These are phyloP conservation scores for Hymenochaete sp. DNA, from an alignment of 1,284 basidiomycete genomes.

Conservation along the genomic window DNA sequence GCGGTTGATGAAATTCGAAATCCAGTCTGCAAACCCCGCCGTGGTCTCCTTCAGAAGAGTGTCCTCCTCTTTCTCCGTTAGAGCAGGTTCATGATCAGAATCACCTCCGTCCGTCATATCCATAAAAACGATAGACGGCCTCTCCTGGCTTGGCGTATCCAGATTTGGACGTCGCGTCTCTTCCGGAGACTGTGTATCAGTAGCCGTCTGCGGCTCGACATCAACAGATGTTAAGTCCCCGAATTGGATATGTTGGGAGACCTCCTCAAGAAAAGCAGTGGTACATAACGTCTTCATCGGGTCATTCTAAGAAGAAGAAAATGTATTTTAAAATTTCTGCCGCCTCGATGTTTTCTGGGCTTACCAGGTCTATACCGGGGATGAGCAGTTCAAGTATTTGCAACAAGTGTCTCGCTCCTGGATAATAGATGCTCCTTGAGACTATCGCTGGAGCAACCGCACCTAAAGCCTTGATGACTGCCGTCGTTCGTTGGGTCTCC, in stretches of 20 bases:
- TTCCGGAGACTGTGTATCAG: conserved; percentile 14
- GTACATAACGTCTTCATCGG: conserved; percentile 48
- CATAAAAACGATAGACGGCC: conserved; percentile 7
- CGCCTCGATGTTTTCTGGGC: conserved; percentile 64
- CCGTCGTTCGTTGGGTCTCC: conserved; percentile 81
- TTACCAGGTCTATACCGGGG: conserved; percentile 74
- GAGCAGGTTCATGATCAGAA: conserved; percentile 28
- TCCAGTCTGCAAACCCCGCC: conserved; percentile 68
- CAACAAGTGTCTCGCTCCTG: conserved; percentile 75
- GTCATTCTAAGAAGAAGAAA: not conserved
- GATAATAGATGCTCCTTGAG: conserved; percentile 67
- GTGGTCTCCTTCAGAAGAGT: conserved; percentile 54
- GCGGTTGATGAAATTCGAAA: conserved; percentile 72
- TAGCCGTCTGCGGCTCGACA: conserved; percentile 18
- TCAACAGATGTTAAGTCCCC: conserved; percentile 56
- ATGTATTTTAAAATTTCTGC: not conserved
- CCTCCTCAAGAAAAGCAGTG: conserved; percentile 67
- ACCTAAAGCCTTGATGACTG: conserved; percentile 81
- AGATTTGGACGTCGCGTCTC: conserved; percentile 12
- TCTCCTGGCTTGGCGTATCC: conserved; percentile 9
- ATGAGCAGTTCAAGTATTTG: conserved; percentile 82
- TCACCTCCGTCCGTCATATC: conserved; percentile 20
- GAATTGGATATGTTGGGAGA: conserved; percentile 77
- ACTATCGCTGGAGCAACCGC: conserved; percentile 74
- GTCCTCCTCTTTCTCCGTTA: conserved; percentile 53